A percentile compares a stretch with the other conserved stretches of the same genome.
phyloP scores from a whole-genome alignment of 257 asterid species.

The Prunella vulgaris region DNA sequence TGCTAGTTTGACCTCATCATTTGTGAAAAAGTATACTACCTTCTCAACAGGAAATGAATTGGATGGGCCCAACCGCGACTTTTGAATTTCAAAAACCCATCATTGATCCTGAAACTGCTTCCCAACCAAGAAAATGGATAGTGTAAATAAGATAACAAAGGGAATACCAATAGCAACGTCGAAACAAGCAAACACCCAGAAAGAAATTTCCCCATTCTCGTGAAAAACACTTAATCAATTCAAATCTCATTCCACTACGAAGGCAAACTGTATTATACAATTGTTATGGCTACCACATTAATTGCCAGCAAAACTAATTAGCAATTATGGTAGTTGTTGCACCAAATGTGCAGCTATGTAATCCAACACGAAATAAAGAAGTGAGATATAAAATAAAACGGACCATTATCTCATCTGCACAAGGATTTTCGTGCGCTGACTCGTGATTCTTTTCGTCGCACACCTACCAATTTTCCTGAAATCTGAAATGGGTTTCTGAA shows the following conservation, averaged over 20 bases:
- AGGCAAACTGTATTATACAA: not conserved
- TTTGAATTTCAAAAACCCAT: constrained; percentile 25
- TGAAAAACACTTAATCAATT: not conserved
- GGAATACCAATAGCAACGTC: constrained; percentile 18
- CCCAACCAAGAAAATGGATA: constrained; percentile 24
- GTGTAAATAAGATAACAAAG: constrained; percentile 11
- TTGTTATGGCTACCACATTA: not conserved
- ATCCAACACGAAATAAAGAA: not conserved
- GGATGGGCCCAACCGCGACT: constrained; percentile 24
- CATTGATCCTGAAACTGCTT: constrained; percentile 23
- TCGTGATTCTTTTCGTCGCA: not conserved
- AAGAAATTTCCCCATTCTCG: constrained; percentile 29
- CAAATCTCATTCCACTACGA: not conserved
- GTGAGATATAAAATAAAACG: not conserved
- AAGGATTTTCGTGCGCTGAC: not conserved
- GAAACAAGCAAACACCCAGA: constrained; percentile 29
- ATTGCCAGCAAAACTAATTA: not conserved
- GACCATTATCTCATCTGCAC: not conserved
- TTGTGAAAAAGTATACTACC: constrained; percentile 13
- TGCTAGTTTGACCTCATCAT: not conserved
- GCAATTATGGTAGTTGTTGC: constrained; percentile 12
- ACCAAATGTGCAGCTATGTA: not conserved
- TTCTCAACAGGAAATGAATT: constrained; percentile 22
- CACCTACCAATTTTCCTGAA: not conserved
- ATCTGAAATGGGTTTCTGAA: not conserved